Conservation (phyloP, 805 yeast species). For the Suhomyces faveliae region DNA sequence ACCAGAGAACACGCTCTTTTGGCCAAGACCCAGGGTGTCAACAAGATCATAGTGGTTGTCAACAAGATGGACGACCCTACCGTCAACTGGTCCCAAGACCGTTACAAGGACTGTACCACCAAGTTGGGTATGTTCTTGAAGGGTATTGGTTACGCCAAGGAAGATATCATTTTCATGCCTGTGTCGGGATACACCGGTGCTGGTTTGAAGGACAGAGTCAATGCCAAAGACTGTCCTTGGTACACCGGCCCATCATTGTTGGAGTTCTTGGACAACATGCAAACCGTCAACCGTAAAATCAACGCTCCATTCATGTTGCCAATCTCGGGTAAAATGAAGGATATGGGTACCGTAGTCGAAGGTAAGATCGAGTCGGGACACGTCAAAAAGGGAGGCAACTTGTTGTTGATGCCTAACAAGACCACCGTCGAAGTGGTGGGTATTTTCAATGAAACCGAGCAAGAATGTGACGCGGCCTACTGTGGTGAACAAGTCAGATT, state of each 20-base stretch:
- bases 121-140: slow-evolving; percentile 76
- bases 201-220: slow-evolving; percentile 85
- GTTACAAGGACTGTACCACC: slow-evolving; percentile 91
- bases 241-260: slow-evolving; percentile 88
- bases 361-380: slow-evolving; percentile 98
- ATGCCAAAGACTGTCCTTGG: slow-evolving; percentile 80
- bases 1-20: slow-evolving; percentile 96
- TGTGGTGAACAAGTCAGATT: slow-evolving; percentile 98
- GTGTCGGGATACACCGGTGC: slow-evolving; percentile 98
- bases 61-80: slow-evolving; percentile 99
- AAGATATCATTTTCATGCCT: slow-evolving; percentile 90
- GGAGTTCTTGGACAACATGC: slow-evolving; percentile 83
- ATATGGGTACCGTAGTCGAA: slow-evolving; percentile 95
- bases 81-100: slow-evolving; percentile 91
- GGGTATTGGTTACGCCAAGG: slow-evolving; percentile 86
- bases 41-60: slow-evolving; percentile 87
- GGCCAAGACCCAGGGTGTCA: slow-evolving; percentile 98
- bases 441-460: slow-evolving; percentile 93
- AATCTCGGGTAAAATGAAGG: slow-evolving; percentile 90
- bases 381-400: slow-evolving; percentile 70
- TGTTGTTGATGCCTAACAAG: slow-evolving; percentile 92
- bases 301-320: slow-evolving; percentile 98
- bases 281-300: slow-evolving; percentile 77
- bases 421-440: slow-evolving; percentile 78
- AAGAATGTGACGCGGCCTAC: slow-evolving; percentile 82